phyloP scores from a whole-genome alignment of 169 alveolate species.

The Cytauxzoon felis region DNA sequence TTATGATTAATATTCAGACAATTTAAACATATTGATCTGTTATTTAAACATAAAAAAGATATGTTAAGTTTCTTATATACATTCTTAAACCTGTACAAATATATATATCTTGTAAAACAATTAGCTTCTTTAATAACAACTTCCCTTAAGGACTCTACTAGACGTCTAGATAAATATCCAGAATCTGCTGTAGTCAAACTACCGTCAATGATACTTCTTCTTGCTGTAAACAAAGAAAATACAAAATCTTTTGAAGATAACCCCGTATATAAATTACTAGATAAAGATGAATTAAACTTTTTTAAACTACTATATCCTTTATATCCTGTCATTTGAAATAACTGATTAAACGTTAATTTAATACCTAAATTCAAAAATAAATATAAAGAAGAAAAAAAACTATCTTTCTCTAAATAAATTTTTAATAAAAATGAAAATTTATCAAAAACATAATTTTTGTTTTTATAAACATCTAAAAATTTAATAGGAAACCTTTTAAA shows the following conservation, averaged over 20 bases:
- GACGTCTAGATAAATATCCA: slow-evolving; percentile 61
- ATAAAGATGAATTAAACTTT: slow-evolving; percentile 11
- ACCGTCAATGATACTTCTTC: slow-evolving; percentile 62
- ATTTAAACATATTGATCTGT: slow-evolving; percentile 24
- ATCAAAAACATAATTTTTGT: neutral
- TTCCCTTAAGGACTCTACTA: slow-evolving; percentile 49
- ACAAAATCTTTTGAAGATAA: slow-evolving; percentile 47
- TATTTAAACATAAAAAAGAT: slow-evolving; percentile 20
- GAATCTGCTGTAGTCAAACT: slow-evolving; percentile 56
- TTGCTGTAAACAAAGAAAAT: slow-evolving; percentile 54
- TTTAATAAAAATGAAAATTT: slow-evolving; percentile 22
- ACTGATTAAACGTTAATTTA: slow-evolving; percentile 54
- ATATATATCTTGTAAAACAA: slow-evolving; percentile 36
- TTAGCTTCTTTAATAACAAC: slow-evolving; percentile 30
- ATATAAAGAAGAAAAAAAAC: slow-evolving; percentile 28
- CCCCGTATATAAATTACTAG: slow-evolving; percentile 47
- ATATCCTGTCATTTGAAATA: slow-evolving; percentile 28
- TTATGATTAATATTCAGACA: slow-evolving; percentile 29
- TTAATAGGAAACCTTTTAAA: slow-evolving; percentile 24
- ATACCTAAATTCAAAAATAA: slow-evolving; percentile 36
- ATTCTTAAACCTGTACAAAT: neutral
- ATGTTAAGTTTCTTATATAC: neutral
- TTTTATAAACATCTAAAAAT: neutral
- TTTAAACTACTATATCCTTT: slow-evolving; percentile 37
- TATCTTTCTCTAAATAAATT: slow-evolving; percentile 35